Base-by-base conservation (phyloP, 1,284 basidiomycete species). In the Ceratobasidium sp. region DNA sequence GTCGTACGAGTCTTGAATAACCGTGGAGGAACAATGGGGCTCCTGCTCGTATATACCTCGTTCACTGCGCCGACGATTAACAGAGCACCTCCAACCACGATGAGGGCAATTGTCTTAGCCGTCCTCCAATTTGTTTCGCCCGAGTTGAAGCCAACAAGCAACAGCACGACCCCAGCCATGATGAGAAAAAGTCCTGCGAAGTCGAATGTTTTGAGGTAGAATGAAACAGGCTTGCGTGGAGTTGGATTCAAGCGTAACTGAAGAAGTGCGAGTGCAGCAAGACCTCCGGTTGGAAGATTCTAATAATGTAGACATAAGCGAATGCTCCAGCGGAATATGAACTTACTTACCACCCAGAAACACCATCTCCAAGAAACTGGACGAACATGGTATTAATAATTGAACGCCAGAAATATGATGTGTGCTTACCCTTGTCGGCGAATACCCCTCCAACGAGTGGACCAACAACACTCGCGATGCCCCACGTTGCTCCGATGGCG, bases 111-210 rank as follows among this genome's bases (percentile, higher is more conserved):
- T 0, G 78, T 79, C 45, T 76, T 60, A 3, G 77, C 64, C 8
- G 75, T 61, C 1, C 23, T 31, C 78, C 78, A 79, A 6, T 73
- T 51, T 0, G 86, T 88, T 82, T 94, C 90, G 80, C 92, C 89
- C 78, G 88, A 89, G 83, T 92, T 92, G 83, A 98, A 96, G 0
- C 96, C 96, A 13, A 97, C 85, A 20, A 98, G 87, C 20, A 98
- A 82, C 71, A 91, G 90, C 5, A 95, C 87, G 20, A 94, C 89
- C 0, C 93, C 92, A 0, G 84, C 84, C 69, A 97, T 89, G 74
- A 98, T 86, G 42, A 95, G 86, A 39, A 87, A 71, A 1, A 95
- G 86, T 0, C 94, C 95, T 49, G 91, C 51, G 79, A 94, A 93
- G 83, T 96, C 95, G 79, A 96, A 94, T 75, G 92, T 89, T 7